Percentiles rank a stretch among this genome's conserved stretches.
Evolutionary conservation across 2,329 filamentous ascomycete species (phyloP).

Genomic region (Fusarium chlamydosporum): DNA sequence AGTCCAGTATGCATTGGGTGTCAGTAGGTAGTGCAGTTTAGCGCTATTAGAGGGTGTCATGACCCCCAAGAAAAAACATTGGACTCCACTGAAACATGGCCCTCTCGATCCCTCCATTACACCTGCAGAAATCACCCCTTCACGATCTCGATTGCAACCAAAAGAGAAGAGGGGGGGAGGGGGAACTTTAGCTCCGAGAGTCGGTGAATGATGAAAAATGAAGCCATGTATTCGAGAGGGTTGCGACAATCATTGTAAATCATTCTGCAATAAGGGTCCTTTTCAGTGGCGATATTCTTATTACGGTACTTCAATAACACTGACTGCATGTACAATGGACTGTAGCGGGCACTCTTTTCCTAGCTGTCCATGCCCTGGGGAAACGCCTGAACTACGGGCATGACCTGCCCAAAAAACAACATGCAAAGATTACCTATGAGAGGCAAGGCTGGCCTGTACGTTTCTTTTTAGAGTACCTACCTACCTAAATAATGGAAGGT

Average conservation of each 20-base stretch:
- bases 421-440: too few relatives aligned
- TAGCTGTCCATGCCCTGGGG: too few relatives aligned
- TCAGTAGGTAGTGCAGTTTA: too few relatives aligned
- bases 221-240: neutral
- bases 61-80: slow-evolving; percentile 29
- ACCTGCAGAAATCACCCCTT: slow-evolving; percentile 12
- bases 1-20: too few relatives aligned
- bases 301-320: too few relatives aligned
- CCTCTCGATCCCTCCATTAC: slow-evolving; percentile 10
- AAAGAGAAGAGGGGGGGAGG: slow-evolving; percentile 20
- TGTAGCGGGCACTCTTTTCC: too few relatives aligned
- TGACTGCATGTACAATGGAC: too few relatives aligned
- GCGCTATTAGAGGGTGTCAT: slow-evolving; percentile 26
- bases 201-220: slow-evolving; percentile 44
- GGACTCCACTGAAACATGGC: slow-evolving; percentile 17
- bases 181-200: slow-evolving; percentile 46
- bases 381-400: too few relatives aligned
- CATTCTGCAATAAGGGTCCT: slow-evolving; percentile 30
- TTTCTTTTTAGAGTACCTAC: too few relatives aligned
- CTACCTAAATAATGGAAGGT: too few relatives aligned
- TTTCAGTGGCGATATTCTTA: slow-evolving; percentile 19
- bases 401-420: too few relatives aligned
- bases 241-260: slow-evolving; percentile 20
- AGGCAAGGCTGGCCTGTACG: too few relatives aligned
- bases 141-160: slow-evolving; percentile 36